A percentile compares a stretch with the other conserved stretches of the same genome.
These are phyloP conservation scores for Oldenlandia corymbosa DNA, from an alignment of 257 asterid species.

Conservation along the genomic window DNA sequence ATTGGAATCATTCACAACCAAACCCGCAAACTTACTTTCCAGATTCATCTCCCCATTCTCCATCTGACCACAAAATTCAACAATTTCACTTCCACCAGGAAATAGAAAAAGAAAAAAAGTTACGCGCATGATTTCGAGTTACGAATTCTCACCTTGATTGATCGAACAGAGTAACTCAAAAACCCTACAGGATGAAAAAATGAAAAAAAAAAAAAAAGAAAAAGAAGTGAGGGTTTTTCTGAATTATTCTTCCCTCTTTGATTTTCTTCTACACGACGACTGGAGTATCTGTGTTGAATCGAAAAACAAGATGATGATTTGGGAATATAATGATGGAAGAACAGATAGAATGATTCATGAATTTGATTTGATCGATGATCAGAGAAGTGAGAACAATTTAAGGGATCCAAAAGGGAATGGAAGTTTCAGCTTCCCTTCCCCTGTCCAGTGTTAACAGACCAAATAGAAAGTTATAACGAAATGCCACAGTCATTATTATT, in stretches of 20 bases:
- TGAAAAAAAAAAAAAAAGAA: too few species aligned
- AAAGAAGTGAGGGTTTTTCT: background rate
- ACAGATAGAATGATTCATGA: background rate
- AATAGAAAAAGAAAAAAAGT: too few species aligned
- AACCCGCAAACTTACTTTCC: conserved; percentile 45
- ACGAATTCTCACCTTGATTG: background rate
- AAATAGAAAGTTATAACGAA: too few species aligned
- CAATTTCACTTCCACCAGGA: background rate
- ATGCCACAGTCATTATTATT: too few species aligned
- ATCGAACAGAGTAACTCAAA: too few species aligned
- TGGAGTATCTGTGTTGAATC: background rate
- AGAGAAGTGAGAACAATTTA: too few species aligned
- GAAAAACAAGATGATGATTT: background rate
- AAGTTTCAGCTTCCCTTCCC: too few species aligned
- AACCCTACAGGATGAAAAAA: background rate
- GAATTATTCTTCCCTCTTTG: background rate
- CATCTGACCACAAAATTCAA: conserved; percentile 29
- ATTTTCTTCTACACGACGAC: background rate
- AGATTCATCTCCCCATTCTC: conserved; percentile 61
- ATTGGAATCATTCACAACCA: conserved; percentile 50
- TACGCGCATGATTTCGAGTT: too few species aligned
- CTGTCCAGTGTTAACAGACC: too few species aligned
- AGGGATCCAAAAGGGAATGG: too few species aligned
- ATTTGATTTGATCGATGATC: too few species aligned
- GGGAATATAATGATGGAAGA: too few species aligned